A percentile compares a stretch with the other conserved stretches of the same genome.
phyloP scores from a whole-genome alignment of 2,329 filamentous ascomycete species.

The Cladosporium sp. region DNA sequence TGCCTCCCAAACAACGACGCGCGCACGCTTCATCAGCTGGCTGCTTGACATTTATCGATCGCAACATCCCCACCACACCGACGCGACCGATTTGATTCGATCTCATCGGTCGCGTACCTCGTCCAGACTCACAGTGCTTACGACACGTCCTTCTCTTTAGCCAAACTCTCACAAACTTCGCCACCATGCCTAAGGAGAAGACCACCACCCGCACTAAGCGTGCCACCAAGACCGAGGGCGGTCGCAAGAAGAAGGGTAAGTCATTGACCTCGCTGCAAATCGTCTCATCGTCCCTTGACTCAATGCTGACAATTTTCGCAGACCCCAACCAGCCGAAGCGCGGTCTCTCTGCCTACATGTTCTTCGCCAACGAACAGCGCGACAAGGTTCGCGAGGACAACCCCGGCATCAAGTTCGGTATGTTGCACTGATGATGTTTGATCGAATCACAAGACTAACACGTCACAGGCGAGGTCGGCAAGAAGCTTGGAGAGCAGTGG shows the following conservation, averaged over 20 bases:
- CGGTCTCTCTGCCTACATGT: conserved; percentile 99
- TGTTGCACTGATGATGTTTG: conserved; percentile 25
- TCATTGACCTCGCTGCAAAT: conserved; percentile 14
- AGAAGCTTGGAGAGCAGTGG: conserved; percentile 97
- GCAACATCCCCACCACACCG: conserved; percentile 7
- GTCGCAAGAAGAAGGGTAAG: conserved; percentile 70
- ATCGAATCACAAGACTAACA: conserved; percentile 11
- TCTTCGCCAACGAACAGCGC: conserved; percentile 99
- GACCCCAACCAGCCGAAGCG: conserved; percentile 99
- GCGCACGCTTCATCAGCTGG: not conserved
- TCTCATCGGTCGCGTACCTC: not conserved
- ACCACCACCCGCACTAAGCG: conserved; percentile 55
- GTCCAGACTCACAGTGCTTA: not conserved
- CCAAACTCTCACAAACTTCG: conserved; percentile 12
- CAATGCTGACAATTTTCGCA: conserved; percentile 36
- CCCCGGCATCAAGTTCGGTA: conserved; percentile 94
- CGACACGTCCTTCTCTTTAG: conserved; percentile 8
- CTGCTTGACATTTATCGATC: conserved; percentile 5
- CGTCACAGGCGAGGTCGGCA: conserved; percentile 79
- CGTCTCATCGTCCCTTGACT: not conserved
- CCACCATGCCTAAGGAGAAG: conserved; percentile 66
- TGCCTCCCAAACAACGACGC: conserved; percentile 2
- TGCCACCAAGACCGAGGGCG: conserved; percentile 34
- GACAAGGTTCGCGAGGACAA: conserved; percentile 98
- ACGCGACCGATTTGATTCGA: not conserved